These are phyloP conservation scores for Cudoniella acicularis DNA, from an alignment of 495 filamentous ascomycete species.

Conservation along the genomic window DNA sequence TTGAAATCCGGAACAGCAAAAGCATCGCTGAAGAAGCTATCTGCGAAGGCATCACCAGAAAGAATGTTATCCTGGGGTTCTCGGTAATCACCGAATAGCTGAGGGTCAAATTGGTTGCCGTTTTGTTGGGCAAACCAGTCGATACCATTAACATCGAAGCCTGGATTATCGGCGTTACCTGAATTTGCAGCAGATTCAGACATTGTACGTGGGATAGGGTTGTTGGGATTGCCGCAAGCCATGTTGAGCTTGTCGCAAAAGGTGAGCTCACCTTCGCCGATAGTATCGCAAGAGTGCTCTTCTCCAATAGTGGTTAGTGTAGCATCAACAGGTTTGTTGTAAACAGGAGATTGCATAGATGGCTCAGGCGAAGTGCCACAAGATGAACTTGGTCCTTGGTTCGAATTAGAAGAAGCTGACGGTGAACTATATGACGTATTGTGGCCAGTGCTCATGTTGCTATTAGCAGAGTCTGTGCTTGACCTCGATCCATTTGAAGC, in stretches of 20 bases:
- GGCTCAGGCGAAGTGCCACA: constrained; percentile 63
- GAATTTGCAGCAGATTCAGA: constrained; percentile 17
- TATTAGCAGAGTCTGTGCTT: constrained; percentile 58
- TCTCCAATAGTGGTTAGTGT: constrained; percentile 54
- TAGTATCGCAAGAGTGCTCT: constrained; percentile 37
- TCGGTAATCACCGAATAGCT: constrained; percentile 89
- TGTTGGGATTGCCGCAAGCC: constrained; percentile 67
- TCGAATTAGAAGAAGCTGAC: constrained; percentile 57
- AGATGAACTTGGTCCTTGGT: constrained; percentile 64
- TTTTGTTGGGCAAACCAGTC: constrained; percentile 84
- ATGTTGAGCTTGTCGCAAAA: constrained; percentile 71
- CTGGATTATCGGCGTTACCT: constrained; percentile 27
- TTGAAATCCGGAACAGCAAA: constrained; percentile 73
- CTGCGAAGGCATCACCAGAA: constrained; percentile 54
- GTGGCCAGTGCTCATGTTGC: constrained; percentile 35
- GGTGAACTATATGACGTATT: constrained; percentile 48
- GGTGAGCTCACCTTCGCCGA: constrained; percentile 32
- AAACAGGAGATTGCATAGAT: constrained; percentile 48
- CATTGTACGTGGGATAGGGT: constrained; percentile 54
- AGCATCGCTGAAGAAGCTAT: constrained; percentile 86
- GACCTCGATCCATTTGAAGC: constrained; percentile 33
- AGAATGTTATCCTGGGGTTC: constrained; percentile 79
- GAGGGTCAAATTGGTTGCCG: constrained; percentile 83
- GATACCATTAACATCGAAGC: constrained; percentile 44
- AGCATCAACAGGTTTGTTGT: constrained; percentile 59